Base-by-base conservation (phyloP, 345 rosid genomes). In the Abelmoschus esculentus region DNA sequence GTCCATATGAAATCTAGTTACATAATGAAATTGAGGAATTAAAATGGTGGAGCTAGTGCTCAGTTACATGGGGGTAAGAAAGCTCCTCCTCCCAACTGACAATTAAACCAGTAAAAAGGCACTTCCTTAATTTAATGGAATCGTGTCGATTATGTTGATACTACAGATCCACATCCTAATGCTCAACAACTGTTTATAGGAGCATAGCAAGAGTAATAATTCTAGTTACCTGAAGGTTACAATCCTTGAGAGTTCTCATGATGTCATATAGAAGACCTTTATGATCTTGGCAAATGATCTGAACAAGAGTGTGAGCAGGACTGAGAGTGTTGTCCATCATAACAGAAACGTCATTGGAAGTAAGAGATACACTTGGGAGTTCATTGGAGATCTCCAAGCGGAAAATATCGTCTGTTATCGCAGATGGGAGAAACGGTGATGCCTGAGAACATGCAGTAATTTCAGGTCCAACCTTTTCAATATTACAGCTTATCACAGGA, bases 191-290 rank as follows among this genome's bases (percentile, higher is more conserved):
- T 22, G 55, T 3, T 32, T 14, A 75, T 47, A 53, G 22, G 7
- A 53, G 46, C 12, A 2, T 10, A 10, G 46, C 12, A 42, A 9
- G 46, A 42, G 46, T 42, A 1, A 36, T 29, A 17, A 52, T 36
- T 80, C 44, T 61, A 75, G 60, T 34, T 80, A 93, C 98, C 98
- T 93, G 90, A 71, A 91, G 86, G 76, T 88, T 91, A 76, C 83
- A 95, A 77, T 95, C 99, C 79, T 95, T 95, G 67, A 95, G 82
- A 57, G 96, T 95, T 76, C 99, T 85, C 97, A 90, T 88, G 68
- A 91, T 84, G 80, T 95, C 99, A 19, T 86, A 91, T 12, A 95
- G 87, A 75, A 95, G 93, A 32, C 96, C 97, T 79, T 95, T 95
- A 78, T 86, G 99, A 70, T 90, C 93, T 80, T 78, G 89, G 79